These are phyloP conservation scores for Candida nanaspora DNA, from an alignment of 805 yeast genomes.

Conservation along the genomic window DNA sequence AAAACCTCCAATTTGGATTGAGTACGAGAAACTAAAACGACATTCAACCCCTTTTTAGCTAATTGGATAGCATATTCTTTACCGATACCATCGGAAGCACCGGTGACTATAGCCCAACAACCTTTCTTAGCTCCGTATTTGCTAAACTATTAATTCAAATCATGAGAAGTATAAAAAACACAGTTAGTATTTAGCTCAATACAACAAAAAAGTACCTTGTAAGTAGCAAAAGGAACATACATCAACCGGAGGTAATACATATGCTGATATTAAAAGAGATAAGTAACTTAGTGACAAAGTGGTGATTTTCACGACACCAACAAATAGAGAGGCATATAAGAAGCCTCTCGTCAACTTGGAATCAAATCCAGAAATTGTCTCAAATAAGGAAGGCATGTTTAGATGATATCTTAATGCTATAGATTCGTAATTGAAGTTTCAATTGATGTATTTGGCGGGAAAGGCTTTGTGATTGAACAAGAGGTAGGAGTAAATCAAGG, in stretches of 20 bases:
- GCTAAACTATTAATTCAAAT: slow-evolving; percentile 23
- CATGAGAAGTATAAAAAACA: not conserved
- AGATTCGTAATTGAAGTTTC: not conserved
- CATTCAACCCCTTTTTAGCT: slow-evolving; percentile 77
- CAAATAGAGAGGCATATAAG: slow-evolving; percentile 37
- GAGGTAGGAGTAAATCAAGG: no score
- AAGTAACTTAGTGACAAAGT: slow-evolving; percentile 39
- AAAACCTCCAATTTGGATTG: slow-evolving; percentile 63
- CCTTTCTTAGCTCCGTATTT: slow-evolving; percentile 74
- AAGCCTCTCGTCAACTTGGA: slow-evolving; percentile 3
- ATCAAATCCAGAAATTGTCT: not conserved
- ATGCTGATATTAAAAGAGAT: slow-evolving; percentile 54
- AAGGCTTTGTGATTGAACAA: not conserved
- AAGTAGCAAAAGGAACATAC: slow-evolving; percentile 6
- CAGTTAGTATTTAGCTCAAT: no score
- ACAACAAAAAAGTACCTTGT: no score
- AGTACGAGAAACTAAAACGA: slow-evolving; percentile 81
- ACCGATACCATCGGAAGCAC: slow-evolving; percentile 97
- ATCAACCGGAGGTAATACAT: slow-evolving; percentile 53
- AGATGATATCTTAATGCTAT: not conserved
- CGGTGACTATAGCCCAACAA: slow-evolving; percentile 93
- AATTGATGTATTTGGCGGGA: not conserved
- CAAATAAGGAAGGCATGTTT: not conserved
- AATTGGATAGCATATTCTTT: slow-evolving; percentile 84
- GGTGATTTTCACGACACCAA: slow-evolving; percentile 59